Conservation (phyloP, 805 yeast species). For the Candida berthetii region DNA sequence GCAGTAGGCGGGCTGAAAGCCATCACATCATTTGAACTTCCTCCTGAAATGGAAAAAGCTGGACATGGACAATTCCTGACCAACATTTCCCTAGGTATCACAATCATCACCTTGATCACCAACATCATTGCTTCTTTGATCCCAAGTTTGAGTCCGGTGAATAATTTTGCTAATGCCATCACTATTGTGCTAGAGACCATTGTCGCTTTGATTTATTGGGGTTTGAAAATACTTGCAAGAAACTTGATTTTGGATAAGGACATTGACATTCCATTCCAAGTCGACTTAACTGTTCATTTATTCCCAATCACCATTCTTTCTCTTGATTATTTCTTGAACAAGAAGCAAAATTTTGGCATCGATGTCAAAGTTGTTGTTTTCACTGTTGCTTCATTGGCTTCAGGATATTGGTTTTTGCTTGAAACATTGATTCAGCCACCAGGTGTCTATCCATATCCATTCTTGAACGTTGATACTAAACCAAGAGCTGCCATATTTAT, state of each 20-base stretch:
- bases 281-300: conserved; percentile 56
- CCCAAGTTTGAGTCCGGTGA: neutral
- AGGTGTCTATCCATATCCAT: conserved; percentile 61
- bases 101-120: conserved; percentile 33
- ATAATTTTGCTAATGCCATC: conserved; percentile 31
- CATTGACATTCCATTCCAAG: conserved; percentile 35
- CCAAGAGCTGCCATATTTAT: conserved; percentile 42
- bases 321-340: conserved; percentile 47
- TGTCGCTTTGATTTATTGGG: conserved; percentile 67
- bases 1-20: neutral
- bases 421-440: conserved; percentile 39
- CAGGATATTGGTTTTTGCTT: conserved; percentile 48
- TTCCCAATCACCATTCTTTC: conserved; percentile 49
- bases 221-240: conserved; percentile 39
- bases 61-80: conserved; percentile 74
- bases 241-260: conserved; percentile 7
- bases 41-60: conserved; percentile 27
- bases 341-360: conserved; percentile 36
- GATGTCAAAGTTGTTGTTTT: conserved; percentile 32
- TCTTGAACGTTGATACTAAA: conserved; percentile 45
- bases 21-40: neutral
- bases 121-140: conserved; percentile 28
- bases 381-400: conserved; percentile 32
- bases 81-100: conserved; percentile 47
- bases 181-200: conserved; percentile 54